phyloP scores from a whole-genome alignment of 164 flowering plant genomes.

The Stephania yunnanensis region DNA sequence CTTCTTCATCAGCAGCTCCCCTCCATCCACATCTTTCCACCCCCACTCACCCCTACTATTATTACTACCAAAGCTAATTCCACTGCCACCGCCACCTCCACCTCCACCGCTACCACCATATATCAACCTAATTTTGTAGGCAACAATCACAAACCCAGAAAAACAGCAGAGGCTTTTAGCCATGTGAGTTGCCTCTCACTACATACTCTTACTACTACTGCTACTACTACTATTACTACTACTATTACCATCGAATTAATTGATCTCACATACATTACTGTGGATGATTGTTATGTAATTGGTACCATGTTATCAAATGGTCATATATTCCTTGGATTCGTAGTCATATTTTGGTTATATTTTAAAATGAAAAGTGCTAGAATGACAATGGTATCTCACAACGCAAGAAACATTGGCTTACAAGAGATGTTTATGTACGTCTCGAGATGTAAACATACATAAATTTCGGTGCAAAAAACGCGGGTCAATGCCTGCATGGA shows the following conservation, averaged over 20 bases:
- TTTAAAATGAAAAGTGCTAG: background rate
- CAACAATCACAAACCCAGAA: background rate
- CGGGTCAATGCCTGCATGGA: no score
- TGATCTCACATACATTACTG: no score
- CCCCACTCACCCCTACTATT: conserved; percentile 25
- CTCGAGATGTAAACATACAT: no score
- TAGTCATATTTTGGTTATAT: background rate
- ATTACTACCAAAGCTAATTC: conserved; percentile 22
- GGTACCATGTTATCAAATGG: background rate
- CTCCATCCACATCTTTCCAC: conserved; percentile 20
- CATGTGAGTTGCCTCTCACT: background rate
- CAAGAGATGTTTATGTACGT: no score
- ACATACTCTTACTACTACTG: background rate
- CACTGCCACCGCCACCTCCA: background rate
- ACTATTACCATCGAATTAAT: no score
- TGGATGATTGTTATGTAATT: background rate
- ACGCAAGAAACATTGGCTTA: no score
- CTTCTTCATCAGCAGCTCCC: conserved; percentile 31
- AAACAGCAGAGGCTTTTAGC: background rate
- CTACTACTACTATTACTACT: no score
- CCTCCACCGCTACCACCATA: background rate
- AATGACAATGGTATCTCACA: no score
- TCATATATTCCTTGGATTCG: background rate
- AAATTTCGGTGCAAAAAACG: no score
- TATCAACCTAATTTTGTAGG: background rate